These are phyloP conservation scores for Rhynchospora pubera DNA, from an alignment of 176 grass and related monocot genomes.

Conservation along the genomic window DNA sequence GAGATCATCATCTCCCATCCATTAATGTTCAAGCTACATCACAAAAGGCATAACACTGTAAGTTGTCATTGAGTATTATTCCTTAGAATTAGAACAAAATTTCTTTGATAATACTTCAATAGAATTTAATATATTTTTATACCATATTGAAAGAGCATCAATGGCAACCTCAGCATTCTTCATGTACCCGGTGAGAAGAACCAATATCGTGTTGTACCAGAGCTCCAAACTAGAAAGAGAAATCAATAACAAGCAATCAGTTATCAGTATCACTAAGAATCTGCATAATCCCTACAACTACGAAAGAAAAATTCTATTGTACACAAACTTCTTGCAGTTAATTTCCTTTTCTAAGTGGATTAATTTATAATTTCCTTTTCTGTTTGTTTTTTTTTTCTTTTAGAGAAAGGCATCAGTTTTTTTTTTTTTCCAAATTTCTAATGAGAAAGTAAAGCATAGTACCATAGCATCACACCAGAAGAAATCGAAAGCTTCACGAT, in stretches of 20 bases:
- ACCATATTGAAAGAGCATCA: constrained; percentile 96
- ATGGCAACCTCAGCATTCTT: constrained; percentile 71
- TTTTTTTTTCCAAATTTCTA: neutral
- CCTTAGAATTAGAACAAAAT: neutral
- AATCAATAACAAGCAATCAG: neutral
- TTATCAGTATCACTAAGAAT: neutral
- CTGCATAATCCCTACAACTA: neutral
- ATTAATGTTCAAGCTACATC: constrained; percentile 79
- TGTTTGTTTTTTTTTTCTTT: neutral
- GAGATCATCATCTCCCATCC: constrained; percentile 98
- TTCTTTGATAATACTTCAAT: neutral
- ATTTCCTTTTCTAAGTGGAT: too few relatives aligned
- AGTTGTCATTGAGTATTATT: neutral
- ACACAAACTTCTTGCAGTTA: neutral
- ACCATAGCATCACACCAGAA: constrained; percentile 88
- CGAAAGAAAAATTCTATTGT: neutral
- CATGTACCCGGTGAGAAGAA: constrained; percentile 80
- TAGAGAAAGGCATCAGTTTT: neutral
- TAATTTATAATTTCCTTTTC: too few relatives aligned
- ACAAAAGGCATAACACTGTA: neutral
- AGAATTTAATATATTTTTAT: neutral
- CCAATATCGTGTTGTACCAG: constrained; percentile 79
- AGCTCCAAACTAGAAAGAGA: constrained; percentile 50
- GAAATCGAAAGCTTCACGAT: constrained; percentile 61
- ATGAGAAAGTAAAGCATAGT: constrained; percentile 14